A percentile compares a stretch with the other conserved stretches of the same genome.
These are phyloP conservation scores for Plasmodium berghei DNA, from an alignment of 169 alveolate genomes.

Conservation along the genomic window DNA sequence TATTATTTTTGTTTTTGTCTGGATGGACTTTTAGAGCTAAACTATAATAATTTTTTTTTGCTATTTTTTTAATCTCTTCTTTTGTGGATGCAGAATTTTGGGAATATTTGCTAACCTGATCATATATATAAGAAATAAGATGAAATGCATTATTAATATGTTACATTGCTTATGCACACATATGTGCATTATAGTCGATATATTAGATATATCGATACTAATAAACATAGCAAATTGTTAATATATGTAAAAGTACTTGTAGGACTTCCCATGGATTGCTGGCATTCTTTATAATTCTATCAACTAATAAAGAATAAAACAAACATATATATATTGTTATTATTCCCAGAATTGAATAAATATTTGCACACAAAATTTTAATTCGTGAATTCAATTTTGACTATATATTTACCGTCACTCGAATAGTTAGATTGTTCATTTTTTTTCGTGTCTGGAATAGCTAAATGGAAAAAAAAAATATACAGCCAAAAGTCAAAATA, in stretches of 20 bases:
- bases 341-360: background rate
- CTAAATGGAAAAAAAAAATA: conserved; percentile 10
- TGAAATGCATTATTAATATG: background rate
- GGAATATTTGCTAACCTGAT: conserved; percentile 15
- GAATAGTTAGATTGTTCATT: background rate
- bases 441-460: conserved; percentile 11
- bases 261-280: conserved; percentile 61
- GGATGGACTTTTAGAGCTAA: conserved; percentile 57
- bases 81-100: conserved; percentile 12
- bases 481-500: background rate
- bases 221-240: background rate
- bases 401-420: conserved; percentile 1
- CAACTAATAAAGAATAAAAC: conserved; percentile 16
- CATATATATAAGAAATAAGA: conserved; percentile 5
- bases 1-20: conserved; percentile 47
- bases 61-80: conserved; percentile 18
- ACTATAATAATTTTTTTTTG: conserved; percentile 30
- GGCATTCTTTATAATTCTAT: conserved; percentile 55
- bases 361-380: background rate
- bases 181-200: background rate
- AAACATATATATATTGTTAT: background rate
- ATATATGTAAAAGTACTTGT: conserved; percentile 29
- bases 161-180: background rate
- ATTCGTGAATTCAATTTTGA: background rate
- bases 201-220: background rate